These are phyloP conservation scores for Emmonsia crescens DNA, from an alignment of 2,329 filamentous ascomycete genomes.

Conservation along the genomic window DNA sequence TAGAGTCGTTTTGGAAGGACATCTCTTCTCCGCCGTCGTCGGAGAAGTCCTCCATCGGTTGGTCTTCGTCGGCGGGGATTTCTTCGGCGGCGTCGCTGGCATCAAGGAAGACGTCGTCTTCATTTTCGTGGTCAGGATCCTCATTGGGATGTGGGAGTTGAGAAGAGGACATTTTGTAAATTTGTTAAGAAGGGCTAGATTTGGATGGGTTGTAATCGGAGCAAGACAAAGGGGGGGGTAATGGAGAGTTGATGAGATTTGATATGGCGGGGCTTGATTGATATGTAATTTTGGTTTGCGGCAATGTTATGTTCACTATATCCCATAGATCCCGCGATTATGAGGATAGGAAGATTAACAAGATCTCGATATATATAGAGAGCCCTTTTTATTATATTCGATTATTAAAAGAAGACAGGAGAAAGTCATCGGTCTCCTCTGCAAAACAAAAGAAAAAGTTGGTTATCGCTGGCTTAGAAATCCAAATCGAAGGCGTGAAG, in stretches of 20 bases:
- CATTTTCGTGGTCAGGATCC: constrained; percentile 43
- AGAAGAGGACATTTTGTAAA: constrained; percentile 5
- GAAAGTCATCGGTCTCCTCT: neutral
- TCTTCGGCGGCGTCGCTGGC: constrained; percentile 71
- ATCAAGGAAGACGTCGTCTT: constrained; percentile 62
- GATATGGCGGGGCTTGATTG: neutral
- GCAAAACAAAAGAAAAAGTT: neutral
- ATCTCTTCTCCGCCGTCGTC: constrained; percentile 58
- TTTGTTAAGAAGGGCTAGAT: neutral
- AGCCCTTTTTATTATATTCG: neutral
- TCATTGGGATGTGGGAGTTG: constrained; percentile 15
- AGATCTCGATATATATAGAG: neutral
- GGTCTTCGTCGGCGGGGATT: constrained; percentile 57
- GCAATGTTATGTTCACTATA: neutral
- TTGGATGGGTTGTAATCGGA: too few species aligned
- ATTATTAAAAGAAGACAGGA: neutral
- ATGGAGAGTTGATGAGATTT: neutral
- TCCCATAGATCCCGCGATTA: too few species aligned
- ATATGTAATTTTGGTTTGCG: neutral
- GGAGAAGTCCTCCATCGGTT: constrained; percentile 68
- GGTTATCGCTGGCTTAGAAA: neutral
- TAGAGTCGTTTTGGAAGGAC: constrained; percentile 77
- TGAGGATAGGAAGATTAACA: neutral
- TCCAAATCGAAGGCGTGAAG: neutral
- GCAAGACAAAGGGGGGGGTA: neutral